Evolutionary conservation across 108 stramenopile species (phyloP).

Genomic region (Heterococcus sp.): DNA sequence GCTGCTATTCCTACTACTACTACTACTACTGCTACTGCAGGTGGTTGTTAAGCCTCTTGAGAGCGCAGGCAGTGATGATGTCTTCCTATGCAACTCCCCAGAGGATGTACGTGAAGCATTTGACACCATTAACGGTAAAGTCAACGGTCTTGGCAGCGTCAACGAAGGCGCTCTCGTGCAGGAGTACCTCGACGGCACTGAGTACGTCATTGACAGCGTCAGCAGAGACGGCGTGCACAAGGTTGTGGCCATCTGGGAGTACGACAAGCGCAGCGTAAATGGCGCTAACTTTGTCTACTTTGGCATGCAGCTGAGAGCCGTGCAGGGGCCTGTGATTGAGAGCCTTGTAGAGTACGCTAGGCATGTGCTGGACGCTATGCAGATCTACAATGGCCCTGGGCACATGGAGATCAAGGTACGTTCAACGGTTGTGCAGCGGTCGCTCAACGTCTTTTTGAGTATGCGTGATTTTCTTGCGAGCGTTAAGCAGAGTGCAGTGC

Average conservation of each 20-base stretch:
- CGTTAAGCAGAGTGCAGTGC: no score
- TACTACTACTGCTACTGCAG: slow-evolving; percentile 68
- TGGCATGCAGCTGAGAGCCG: slow-evolving; percentile 57
- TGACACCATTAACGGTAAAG: slow-evolving; percentile 71
- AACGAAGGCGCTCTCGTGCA: slow-evolving; percentile 72
- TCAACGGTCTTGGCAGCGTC: slow-evolving; percentile 75
- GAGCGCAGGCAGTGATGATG: slow-evolving; percentile 87
- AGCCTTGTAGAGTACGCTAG: slow-evolving; percentile 74
- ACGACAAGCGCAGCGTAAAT: slow-evolving; percentile 79
- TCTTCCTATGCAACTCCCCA: slow-evolving; percentile 78
- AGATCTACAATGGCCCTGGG: slow-evolving; percentile 42
- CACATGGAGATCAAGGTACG: slow-evolving; percentile 52
- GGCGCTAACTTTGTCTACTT: slow-evolving; percentile 82
- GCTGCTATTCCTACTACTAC: no score
- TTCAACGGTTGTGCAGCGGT: no score
- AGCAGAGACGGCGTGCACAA: slow-evolving; percentile 78
- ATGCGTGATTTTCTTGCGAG: no score
- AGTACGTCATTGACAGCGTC: slow-evolving; percentile 89
- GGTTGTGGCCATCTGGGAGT: slow-evolving; percentile 87
- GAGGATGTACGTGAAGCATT: slow-evolving; percentile 86
- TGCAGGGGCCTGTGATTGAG: slow-evolving; percentile 55
- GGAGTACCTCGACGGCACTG: slow-evolving; percentile 79
- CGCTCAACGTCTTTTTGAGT: no score
- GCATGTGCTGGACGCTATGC: slow-evolving; percentile 62
- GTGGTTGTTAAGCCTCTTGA: slow-evolving; percentile 88